These are phyloP conservation scores for Ruellia speciosa DNA, from an alignment of 305 asterid genomes.

Conservation along the genomic window DNA sequence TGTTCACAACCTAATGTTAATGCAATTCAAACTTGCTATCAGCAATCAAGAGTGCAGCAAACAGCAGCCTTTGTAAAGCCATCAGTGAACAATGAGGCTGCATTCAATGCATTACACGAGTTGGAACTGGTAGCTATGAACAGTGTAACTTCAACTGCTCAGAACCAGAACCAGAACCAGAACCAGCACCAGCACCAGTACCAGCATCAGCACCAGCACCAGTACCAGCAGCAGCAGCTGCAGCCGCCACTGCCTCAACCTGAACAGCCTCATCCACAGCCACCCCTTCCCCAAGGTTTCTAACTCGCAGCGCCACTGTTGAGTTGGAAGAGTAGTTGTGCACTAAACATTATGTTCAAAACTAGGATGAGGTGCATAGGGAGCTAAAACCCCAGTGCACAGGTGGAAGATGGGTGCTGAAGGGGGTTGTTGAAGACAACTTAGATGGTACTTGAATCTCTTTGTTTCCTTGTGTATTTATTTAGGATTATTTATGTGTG, in stretches of 20 bases:
- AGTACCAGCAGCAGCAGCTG: conserved; percentile 11
- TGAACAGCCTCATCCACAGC: conserved; percentile 19
- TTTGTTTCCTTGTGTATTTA: conserved; percentile 8
- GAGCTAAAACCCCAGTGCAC: conserved; percentile 18
- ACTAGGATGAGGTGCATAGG: conserved; percentile 24
- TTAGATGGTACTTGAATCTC: not conserved
- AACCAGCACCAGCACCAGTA: not conserved
- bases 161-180: not conserved
- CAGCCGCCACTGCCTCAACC: conserved; percentile 15
- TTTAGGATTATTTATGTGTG: not conserved
- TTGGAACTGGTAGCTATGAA: conserved; percentile 47
- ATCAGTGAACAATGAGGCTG: conserved; percentile 30
- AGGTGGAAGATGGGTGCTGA: conserved; percentile 13
- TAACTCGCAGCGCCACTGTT: conserved; percentile 28
- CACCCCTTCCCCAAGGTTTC: conserved; percentile 14
- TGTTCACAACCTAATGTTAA: conserved; percentile 7
- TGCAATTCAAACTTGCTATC: conserved; percentile 19
- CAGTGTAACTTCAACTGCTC: conserved; percentile 19
- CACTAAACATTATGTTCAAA: conserved; percentile 13
- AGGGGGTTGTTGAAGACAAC: conserved; percentile 7
- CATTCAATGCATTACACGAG: conserved; percentile 48
- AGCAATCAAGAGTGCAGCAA: conserved; percentile 55
- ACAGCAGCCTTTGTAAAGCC: conserved; percentile 43
- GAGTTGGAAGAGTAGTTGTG: conserved; percentile 22
- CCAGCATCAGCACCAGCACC: conserved; percentile 1